These are phyloP conservation scores for Pseudopediastrum boryanum DNA, from an alignment of 139 green algal genomes.

Conservation along the genomic window DNA sequence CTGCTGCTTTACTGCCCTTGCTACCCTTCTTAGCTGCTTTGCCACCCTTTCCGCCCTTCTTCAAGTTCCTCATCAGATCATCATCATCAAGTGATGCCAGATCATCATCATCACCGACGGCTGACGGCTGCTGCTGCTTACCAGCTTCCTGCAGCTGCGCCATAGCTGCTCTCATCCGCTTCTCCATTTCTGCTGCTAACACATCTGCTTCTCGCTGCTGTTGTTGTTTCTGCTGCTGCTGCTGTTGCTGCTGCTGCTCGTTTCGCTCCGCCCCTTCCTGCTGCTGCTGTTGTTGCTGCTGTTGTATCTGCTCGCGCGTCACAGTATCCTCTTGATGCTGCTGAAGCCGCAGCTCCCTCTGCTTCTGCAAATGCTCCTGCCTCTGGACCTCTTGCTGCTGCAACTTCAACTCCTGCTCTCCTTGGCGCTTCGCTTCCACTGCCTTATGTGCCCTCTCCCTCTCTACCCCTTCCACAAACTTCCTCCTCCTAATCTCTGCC, in stretches of 20 bases:
- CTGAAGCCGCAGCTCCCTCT: background rate
- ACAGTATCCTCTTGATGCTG: background rate
- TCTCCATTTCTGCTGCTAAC: background rate
- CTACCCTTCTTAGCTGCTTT: background rate
- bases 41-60: background rate
- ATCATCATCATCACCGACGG: background rate
- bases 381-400: background rate
- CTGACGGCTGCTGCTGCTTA: background rate
- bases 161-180: background rate
- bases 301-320: background rate
- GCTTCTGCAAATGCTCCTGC: constrained; percentile 2
- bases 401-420: background rate
- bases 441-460: no score
- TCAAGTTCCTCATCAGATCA: background rate
- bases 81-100: background rate
- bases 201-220: background rate
- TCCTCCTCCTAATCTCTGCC: no score
- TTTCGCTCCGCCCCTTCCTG: background rate
- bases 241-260: background rate
- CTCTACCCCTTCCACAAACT: no score
- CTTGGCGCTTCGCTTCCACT: background rate
- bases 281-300: background rate
- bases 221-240: constrained; percentile 13
- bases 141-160: background rate
- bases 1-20: background rate